Evolutionary conservation across 2,329 filamentous ascomycete genomes (phyloP), one percentile per base, ranked within the genome.

Genomic region (Fusarium albidum): DNA sequence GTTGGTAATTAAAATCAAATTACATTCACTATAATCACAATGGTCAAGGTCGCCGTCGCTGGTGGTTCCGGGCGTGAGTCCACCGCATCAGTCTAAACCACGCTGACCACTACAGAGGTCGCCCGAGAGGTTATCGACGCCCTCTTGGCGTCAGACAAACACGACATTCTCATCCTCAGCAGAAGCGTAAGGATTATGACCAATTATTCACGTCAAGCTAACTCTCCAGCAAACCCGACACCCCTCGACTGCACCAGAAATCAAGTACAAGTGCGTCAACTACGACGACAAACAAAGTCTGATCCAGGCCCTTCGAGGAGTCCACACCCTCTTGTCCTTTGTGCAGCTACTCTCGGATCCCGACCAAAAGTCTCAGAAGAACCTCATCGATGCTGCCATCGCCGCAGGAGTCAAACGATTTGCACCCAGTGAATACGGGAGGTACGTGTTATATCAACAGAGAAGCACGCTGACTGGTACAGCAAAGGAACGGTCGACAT

Each of bases 361-460:
- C 2, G 66, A 61, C 1, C 65, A 73, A 32, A 70, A 67, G n/a
- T 68, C 79, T 3, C 62, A 66, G 40, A 65, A 60, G 43, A 64
- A 78, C 12, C 71, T 86, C 47, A 77, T 86, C 34, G 78, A 86
- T 39, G 84, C 83, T 2, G 77, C 82, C 27, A 74, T 83, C 26
- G 73, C 75, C 8, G 83, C 82, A 3, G 82, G 83, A 11, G 82
- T 87, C 5, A 78, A 83, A 63, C 77, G 82, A 12, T 84, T 85
- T 70, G 73, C 87, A 15, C 82, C 84, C 3, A 82, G 81, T 34
- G 86, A 89, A 57, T 88, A 53, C 49, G 13, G 55, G 56, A 6
- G 38, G 29, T 9, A 45, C n/a, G n/a, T n/a, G n/a, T n/a, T n/a
- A n/a, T n/a, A n/a, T n/a, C n/a, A n/a, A n/a, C 5, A 21, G 21